Percentiles rank a stretch among this genome's conserved stretches.
Conservation (phyloP, 139 green algal species). For the Closterium sp. region DNA sequence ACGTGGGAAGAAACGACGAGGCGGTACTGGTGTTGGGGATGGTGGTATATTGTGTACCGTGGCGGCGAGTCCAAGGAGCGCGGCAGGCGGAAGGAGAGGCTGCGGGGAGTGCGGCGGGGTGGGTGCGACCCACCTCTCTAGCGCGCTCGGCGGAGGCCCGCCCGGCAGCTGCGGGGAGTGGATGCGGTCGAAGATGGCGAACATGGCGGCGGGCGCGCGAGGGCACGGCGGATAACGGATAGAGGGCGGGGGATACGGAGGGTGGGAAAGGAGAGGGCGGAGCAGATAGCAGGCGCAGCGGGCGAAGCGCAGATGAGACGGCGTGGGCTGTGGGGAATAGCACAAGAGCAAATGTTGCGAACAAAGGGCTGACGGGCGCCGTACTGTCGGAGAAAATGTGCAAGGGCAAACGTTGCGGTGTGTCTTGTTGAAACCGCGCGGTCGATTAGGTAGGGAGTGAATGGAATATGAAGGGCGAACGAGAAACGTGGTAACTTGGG, state of each 20-base stretch:
- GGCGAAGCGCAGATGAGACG: not conserved
- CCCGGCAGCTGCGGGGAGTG: not conserved
- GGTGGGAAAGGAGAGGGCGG: not conserved
- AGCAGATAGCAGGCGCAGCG: too few species aligned
- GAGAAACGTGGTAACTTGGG: too few species aligned
- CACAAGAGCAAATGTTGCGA: too few species aligned
- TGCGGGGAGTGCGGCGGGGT: not conserved
- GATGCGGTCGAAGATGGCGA: not conserved
- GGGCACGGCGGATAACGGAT: not conserved
- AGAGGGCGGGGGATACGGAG: not conserved
- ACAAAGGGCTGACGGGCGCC: too few species aligned
- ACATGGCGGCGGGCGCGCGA: not conserved
- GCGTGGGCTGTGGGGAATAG: not conserved
- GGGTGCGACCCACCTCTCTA: not conserved
- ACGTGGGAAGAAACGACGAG: not conserved
- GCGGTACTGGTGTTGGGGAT: too few species aligned
- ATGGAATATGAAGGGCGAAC: too few species aligned
- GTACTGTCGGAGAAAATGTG: too few species aligned
- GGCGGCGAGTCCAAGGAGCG: not conserved
- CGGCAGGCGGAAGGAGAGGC: not conserved
- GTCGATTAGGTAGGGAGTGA: too few species aligned
- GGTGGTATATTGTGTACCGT: not conserved
- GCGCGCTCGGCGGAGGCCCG: not conserved
- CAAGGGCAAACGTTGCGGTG: too few species aligned
- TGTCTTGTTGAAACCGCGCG: too few species aligned